Base-by-base conservation (phyloP, 345 rosid genomes). In the Laguncularia racemosa region DNA sequence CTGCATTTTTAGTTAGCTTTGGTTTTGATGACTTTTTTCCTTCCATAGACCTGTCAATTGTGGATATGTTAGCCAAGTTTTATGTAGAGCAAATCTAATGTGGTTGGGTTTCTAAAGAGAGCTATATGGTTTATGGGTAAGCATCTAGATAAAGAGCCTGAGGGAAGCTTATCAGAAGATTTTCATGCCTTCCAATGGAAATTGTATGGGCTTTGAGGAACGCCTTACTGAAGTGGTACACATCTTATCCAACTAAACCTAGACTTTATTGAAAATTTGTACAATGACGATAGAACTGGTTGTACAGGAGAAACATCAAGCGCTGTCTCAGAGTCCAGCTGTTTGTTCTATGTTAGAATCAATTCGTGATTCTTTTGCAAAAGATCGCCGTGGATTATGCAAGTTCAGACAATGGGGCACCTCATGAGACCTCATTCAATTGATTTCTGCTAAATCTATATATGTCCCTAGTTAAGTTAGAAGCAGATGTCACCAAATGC, bases 351-450 rank as follows among this genome's bases (percentile, higher is more conserved):
- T 89, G 96, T 58, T 89, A 59, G 89, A 68, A 66, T 93, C 96
- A 54, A 76, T 89, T 55, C 85, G 84, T 48, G 86, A 73, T 74
- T 87, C 95, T 53, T 85, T 80, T 58, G 52, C 77, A 20, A 84
- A 72, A 80, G 76, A 73, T 70, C 95, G 91, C 3, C 88, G 95
- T 52, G 97, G 97, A 58, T 81, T 87, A 67, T 87, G 96, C 86
- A 93, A 81, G 73, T 82, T 76, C 67, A 83, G 95, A 59, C 80
- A 79, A 44, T 82, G 89, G 84, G 75, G 48, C 53, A 57, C 65
- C 46, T 71, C 79, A 47, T 76, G 71, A 80, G 48, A 20, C 12
- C 15, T 52, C 50, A n/a, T 48, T 45, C 46, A 14, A 19, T n/a
- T 5, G 38, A 16, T 0, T 0, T n/a, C 40, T 6, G 40, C 40